Base-by-base conservation (phyloP, 306 rosid species). In the Oemleria cerasiformis region DNA sequence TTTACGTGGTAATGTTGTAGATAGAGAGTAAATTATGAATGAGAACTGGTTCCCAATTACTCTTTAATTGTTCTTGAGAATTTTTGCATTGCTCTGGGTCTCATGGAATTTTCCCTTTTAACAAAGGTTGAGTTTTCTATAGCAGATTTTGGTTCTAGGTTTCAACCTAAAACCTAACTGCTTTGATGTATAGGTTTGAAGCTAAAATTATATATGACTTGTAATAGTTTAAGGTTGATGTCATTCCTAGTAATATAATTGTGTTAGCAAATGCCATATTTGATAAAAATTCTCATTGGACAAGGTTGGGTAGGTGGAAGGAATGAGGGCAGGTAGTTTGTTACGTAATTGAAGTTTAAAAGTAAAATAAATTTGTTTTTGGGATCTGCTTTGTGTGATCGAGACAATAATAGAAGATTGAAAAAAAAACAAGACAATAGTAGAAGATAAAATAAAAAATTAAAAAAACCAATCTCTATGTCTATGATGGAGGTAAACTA, bases 1-100 rank as follows among this genome's bases (percentile, higher is more conserved):
- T 69, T 72, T 20, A 72, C 61, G 54, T 75, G 79, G 65, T 73
- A 42, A 53, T 79, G 86, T 64, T 83, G 92, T 84, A 85, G 85
- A 88, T 85, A 80, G 64, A 70, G 73, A 79, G 73, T 78, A 76
- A 1, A 60, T 67, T 77, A 63, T 74, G 85, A 72, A 78, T 70
- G 79, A 78, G 58, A 71, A 81, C 42, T 71, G 84, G 76, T 66
- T 80, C 73, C 50, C 55, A 34, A n/a, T 65, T 68, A 67, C 68
- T 80, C 75, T 84, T 89, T 25, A 63, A 79, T 56, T 63, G 21
- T n/a, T 30, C 36, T 30, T 30, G 36, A 30, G 36, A 30, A 30
- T 30, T 3, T 30, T 1, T 30, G 36, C 36, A 0, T 30, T 30
- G n/a, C 3, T 30, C 36, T 42, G 63, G 21, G 61, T 43, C 9